Percentiles rank a stretch among this genome's conserved stretches.
Evolutionary conservation across 805 yeast genomes (phyloP).

Genomic region (Wickerhamiella occidentalis): DNA sequence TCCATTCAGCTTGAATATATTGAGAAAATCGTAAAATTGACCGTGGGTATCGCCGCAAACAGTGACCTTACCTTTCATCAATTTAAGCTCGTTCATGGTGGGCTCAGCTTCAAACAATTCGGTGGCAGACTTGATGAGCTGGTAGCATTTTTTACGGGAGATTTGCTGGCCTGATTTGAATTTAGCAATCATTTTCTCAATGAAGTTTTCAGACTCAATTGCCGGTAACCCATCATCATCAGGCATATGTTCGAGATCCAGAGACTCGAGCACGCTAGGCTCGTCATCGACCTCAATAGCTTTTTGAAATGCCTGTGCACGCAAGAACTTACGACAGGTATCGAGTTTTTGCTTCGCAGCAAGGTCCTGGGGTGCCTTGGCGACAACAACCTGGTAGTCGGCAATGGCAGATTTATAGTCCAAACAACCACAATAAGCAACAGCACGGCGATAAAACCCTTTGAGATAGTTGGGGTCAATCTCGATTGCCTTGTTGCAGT

Average conservation of each 20-base stretch:
- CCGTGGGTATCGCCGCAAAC: slow-evolving; percentile 98
- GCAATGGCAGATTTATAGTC: slow-evolving; percentile 60
- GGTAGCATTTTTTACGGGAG: slow-evolving; percentile 74
- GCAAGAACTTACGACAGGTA: slow-evolving; percentile 52
- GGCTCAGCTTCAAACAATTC: slow-evolving; percentile 53
- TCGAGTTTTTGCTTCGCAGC: slow-evolving; percentile 50
- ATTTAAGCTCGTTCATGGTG: slow-evolving; percentile 58
- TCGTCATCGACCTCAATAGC: slow-evolving; percentile 72
- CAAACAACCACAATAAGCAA: slow-evolving; percentile 62
- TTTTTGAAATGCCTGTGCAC: slow-evolving; percentile 65
- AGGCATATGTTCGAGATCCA: slow-evolving; percentile 27
- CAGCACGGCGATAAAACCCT: slow-evolving; percentile 79
- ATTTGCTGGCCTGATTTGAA: slow-evolving; percentile 63
- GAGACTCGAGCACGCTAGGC: slow-evolving; percentile 35
- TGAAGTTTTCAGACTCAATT: slow-evolving; percentile 37
- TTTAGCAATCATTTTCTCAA: slow-evolving; percentile 51
- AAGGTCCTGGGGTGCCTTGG: slow-evolving; percentile 52
- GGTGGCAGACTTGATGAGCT: slow-evolving; percentile 62
- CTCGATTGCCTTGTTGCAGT: slow-evolving; percentile 59
- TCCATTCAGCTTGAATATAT: slow-evolving; percentile 67
- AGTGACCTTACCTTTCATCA: slow-evolving; percentile 41
- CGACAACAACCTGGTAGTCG: slow-evolving; percentile 55
- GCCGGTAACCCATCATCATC: slow-evolving; percentile 49
- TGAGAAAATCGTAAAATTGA: slow-evolving; percentile 80
- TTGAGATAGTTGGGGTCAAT: slow-evolving; percentile 58